A percentile compares a stretch with the other conserved stretches of the same genome.
Conservation (phyloP, 495 filamentous ascomycete species). For the Physcia stellaris region DNA sequence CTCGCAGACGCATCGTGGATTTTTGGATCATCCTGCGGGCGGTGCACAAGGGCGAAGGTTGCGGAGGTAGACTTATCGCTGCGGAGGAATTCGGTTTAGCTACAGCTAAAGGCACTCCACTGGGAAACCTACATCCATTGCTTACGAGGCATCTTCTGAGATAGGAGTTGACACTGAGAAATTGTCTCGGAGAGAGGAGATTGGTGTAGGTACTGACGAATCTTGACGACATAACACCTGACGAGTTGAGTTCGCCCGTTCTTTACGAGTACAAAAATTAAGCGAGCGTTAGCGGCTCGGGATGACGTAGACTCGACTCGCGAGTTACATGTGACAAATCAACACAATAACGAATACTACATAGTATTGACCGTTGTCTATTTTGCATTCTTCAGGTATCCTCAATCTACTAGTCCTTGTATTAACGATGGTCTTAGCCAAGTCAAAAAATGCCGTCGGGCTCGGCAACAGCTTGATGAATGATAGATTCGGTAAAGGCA, state of each 20-base stretch:
- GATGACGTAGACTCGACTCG: too few relatives aligned
- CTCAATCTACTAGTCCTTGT: too few relatives aligned
- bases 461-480: slow-evolving; percentile 90
- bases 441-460: slow-evolving; percentile 89
- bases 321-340: too few relatives aligned
- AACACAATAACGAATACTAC: too few relatives aligned
- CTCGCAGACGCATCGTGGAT: slow-evolving; percentile 60
- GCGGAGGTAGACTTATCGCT: slow-evolving; percentile 91
- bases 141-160: slow-evolving; percentile 59
- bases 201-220: background rate
- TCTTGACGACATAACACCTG: background rate
- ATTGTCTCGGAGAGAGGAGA: background rate
- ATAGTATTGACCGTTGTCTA: too few relatives aligned
- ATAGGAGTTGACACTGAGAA: background rate
- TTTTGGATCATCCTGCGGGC: slow-evolving; percentile 89
- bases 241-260: too few relatives aligned
- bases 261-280: too few relatives aligned
- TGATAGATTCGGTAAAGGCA: slow-evolving; percentile 82
- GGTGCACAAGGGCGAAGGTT: slow-evolving; percentile 87
- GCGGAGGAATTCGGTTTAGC: slow-evolving; percentile 8
- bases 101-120: background rate
- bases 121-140: slow-evolving; percentile 75
- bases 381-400: too few relatives aligned
- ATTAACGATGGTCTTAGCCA: slow-evolving; percentile 79
- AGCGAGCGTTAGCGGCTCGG: too few relatives aligned